A percentile compares a stretch with the other conserved stretches of the same genome.
Conservation (phyloP, 805 yeast genomes). For the Candida rishiriensis region DNA sequence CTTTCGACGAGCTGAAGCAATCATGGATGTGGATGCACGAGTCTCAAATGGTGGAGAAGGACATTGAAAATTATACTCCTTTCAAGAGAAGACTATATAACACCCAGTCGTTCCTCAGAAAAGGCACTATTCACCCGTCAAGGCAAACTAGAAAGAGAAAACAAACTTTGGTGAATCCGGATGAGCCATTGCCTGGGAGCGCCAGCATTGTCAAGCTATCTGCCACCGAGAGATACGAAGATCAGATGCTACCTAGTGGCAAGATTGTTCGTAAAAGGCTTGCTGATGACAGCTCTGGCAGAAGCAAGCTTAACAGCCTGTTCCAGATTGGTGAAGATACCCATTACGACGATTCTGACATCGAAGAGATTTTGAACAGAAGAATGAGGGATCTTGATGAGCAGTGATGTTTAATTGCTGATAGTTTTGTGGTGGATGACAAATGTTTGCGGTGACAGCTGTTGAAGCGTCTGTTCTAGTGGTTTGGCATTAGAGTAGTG, state of each 20-base stretch:
- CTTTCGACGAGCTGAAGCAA: constrained; percentile 69
- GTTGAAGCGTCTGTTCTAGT: too few relatives aligned
- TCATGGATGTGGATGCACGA: constrained; percentile 65
- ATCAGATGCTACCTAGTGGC: constrained; percentile 73
- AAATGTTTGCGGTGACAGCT: too few relatives aligned
- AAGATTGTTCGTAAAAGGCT: constrained; percentile 43
- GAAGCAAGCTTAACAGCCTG: constrained; percentile 32
- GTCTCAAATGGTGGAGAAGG: constrained; percentile 24
- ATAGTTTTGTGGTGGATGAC: too few relatives aligned
- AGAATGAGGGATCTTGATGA: constrained; percentile 32
- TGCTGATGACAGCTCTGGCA: constrained; percentile 21
- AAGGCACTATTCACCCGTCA: constrained; percentile 32
- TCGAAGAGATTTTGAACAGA: constrained; percentile 38
- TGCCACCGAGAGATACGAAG: constrained; percentile 36
- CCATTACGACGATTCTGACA: constrained; percentile 45
- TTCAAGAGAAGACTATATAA: constrained; percentile 17
- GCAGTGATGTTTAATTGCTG: not conserved
- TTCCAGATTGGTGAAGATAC: constrained; percentile 24
- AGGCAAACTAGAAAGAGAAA: constrained; percentile 42
- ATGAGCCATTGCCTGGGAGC: constrained; percentile 49
- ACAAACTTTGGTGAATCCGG: constrained; percentile 40
- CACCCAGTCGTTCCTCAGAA: constrained; percentile 28
- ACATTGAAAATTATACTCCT: constrained; percentile 16
- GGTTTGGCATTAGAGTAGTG: too few relatives aligned
- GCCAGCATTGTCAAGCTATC: constrained; percentile 31